These are phyloP conservation scores for Zygoascus biomembranicola DNA, from an alignment of 805 yeast species.

Conservation along the genomic window DNA sequence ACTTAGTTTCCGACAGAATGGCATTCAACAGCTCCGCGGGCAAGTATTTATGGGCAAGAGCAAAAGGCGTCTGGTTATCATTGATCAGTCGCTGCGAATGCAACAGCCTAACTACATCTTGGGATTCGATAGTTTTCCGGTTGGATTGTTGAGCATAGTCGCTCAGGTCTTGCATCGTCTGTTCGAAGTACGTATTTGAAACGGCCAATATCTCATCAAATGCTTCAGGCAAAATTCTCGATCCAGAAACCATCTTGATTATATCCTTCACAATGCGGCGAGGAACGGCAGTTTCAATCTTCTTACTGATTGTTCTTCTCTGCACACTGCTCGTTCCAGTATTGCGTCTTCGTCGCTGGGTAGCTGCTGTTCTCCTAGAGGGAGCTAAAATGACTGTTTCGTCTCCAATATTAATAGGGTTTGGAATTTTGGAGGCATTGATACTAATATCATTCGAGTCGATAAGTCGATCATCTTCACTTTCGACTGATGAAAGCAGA, in stretches of 20 bases:
- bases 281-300: constrained; percentile 10
- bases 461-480: background rate
- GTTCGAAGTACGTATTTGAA: constrained; percentile 26
- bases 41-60: constrained; percentile 24
- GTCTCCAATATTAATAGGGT: constrained; percentile 3
- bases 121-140: constrained; percentile 22
- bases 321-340: background rate
- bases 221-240: constrained; percentile 16
- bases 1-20: background rate
- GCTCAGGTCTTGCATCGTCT: constrained; percentile 22
- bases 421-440: background rate
- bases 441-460: background rate
- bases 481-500: background rate
- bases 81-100: constrained; percentile 26
- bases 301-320: constrained; percentile 1
- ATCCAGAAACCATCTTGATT: constrained; percentile 3
- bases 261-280: constrained; percentile 10
- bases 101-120: constrained; percentile 23
- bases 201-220: constrained; percentile 19
- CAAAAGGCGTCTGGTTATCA: constrained; percentile 14
- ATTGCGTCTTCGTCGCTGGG: background rate
- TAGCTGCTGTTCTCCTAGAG: background rate
- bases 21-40: constrained; percentile 25
- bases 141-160: constrained; percentile 30
- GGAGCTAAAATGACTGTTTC: constrained; percentile 1